These are phyloP conservation scores for Nigrospora sphaerica DNA, from an alignment of 2,329 filamentous ascomycete genomes.

Conservation along the genomic window DNA sequence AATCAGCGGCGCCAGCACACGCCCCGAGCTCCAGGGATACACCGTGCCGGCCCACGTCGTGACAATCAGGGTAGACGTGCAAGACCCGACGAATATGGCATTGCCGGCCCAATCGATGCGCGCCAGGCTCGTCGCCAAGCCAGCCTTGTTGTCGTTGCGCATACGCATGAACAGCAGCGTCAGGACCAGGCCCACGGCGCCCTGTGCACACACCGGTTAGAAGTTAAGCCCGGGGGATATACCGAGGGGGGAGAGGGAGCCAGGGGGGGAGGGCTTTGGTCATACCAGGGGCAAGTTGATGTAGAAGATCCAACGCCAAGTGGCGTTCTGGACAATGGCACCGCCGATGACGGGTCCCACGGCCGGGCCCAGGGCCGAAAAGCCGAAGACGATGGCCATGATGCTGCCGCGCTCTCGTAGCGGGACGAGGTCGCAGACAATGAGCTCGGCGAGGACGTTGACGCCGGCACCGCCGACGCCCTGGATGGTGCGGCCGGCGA, in stretches of 20 bases:
- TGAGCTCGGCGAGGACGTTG: not conserved
- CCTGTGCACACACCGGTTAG: no score
- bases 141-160: conserved; percentile 5
- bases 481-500: conserved; percentile 35
- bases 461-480: conserved; percentile 12
- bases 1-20: conserved; percentile 27
- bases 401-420: conserved; percentile 24
- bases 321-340: conserved; percentile 42
- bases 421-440: conserved; percentile 28
- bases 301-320: conserved; percentile 61
- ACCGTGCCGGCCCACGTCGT: conserved; percentile 5
- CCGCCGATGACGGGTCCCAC: conserved; percentile 45
- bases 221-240: no score
- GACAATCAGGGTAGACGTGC: conserved; percentile 5
- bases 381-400: conserved; percentile 17
- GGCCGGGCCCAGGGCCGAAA: conserved; percentile 44
- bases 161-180: conserved; percentile 10
- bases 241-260: no score
- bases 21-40: conserved; percentile 8
- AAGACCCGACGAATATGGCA: conserved; percentile 5
- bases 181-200: conserved; percentile 14
- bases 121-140: conserved; percentile 4
- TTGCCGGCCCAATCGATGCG: conserved; percentile 13
- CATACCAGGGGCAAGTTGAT: conserved; percentile 57
- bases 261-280: no score